Conservation (phyloP, 805 yeast genomes). For the Lipomyces spencermartinsiae region DNA sequence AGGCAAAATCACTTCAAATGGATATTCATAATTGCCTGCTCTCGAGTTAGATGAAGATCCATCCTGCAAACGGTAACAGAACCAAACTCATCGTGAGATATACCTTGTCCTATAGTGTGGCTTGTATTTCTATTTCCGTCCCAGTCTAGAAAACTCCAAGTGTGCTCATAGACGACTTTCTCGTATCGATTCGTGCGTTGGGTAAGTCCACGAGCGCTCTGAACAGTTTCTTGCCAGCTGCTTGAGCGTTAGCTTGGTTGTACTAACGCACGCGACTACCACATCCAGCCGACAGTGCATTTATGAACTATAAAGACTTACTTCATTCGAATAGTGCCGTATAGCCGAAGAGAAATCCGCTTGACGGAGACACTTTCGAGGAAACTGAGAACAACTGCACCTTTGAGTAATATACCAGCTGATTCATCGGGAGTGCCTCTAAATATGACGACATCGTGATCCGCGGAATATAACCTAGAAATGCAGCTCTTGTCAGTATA, state of each 20-base stretch:
- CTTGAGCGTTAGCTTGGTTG: conserved; percentile 40
- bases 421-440: conserved; percentile 83
- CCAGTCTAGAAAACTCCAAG: conserved; percentile 74
- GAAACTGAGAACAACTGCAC: conserved; percentile 76
- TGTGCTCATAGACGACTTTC: conserved; percentile 72
- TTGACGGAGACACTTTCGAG: conserved; percentile 76
- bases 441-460: conserved; percentile 78
- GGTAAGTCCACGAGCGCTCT: conserved; percentile 38
- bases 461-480: conserved; percentile 64
- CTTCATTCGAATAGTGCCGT: conserved; percentile 69
- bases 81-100: neutral
- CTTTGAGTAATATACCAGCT: conserved; percentile 73
- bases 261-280: conserved; percentile 51
- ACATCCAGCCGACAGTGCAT: conserved; percentile 37
- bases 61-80: neutral
- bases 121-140: conserved; percentile 40
- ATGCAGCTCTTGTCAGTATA: neutral
- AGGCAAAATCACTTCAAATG: conserved; percentile 83
- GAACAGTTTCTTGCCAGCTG: conserved; percentile 40
- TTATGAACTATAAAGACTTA: conserved; percentile 13
- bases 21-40: conserved; percentile 87
- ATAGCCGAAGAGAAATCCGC: conserved; percentile 65
- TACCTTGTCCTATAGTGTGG: conserved; percentile 39
- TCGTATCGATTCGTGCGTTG: conserved; percentile 52
- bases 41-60: neutral